Evolutionary conservation across 257 asterid genomes (phyloP).

Genomic region (Solanum habrochaites): DNA sequence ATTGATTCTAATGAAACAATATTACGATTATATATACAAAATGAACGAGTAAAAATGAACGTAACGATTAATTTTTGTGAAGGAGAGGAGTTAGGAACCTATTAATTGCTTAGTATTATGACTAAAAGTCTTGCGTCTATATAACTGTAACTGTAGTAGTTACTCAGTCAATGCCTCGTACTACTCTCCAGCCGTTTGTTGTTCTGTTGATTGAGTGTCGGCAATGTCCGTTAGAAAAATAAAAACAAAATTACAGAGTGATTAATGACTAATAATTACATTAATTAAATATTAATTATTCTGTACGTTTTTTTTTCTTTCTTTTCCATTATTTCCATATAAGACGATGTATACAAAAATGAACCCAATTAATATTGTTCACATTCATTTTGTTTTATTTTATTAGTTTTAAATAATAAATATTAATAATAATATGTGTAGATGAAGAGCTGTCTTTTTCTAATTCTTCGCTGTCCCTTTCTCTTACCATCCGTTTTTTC

Average conservation of each 20-base stretch:
- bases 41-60: background rate
- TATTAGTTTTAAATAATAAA: background rate
- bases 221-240: slow-evolving; percentile 40
- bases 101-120: background rate
- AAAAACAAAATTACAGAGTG: slow-evolving; percentile 16
- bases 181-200: slow-evolving; percentile 16
- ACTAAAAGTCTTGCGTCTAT: background rate
- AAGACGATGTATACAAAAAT: background rate
- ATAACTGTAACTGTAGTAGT: background rate
- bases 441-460: slow-evolving; percentile 53
- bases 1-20: too few species aligned
- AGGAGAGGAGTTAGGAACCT: background rate
- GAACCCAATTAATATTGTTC: background rate
- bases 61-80: background rate
- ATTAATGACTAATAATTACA: slow-evolving; percentile 32
- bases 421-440: background rate
- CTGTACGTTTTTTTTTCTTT: background rate
- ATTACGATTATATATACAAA: too few species aligned
- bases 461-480: slow-evolving; percentile 55
- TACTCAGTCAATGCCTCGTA: background rate
- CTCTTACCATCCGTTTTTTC: slow-evolving; percentile 40
- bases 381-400: background rate
- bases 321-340: background rate
- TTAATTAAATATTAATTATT: slow-evolving; percentile 13
- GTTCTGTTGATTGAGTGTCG: slow-evolving; percentile 47